phyloP scores from a whole-genome alignment of 2,329 filamentous ascomycete species.

The Nigrospora osmanthi region DNA sequence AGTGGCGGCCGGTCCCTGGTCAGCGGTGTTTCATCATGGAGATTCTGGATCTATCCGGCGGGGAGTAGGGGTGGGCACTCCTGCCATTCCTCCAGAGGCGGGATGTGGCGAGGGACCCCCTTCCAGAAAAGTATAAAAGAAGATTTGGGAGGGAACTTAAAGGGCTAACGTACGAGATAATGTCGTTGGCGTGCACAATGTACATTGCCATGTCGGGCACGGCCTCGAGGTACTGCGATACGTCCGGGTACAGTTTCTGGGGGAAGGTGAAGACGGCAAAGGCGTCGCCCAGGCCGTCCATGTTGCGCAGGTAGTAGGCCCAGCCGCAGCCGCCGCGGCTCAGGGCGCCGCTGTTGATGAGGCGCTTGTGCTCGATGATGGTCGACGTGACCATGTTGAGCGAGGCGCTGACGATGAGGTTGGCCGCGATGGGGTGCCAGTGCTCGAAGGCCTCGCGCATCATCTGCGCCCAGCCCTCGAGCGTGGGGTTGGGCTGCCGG shows the following conservation, averaged over 20 bases:
- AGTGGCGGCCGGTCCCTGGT: not conserved
- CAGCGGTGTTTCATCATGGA: no score
- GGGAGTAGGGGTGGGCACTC: no score
- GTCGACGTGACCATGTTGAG: conserved; percentile 21
- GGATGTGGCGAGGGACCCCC: no score
- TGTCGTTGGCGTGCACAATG: conserved; percentile 17
- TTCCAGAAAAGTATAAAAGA: no score
- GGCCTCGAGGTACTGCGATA: conserved; percentile 16
- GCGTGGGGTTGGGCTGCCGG: conserved; percentile 10
- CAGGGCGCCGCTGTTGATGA: conserved; percentile 10
- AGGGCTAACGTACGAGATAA: conserved; percentile 15
- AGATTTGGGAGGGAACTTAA: no score
- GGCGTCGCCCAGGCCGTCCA: conserved; percentile 15
- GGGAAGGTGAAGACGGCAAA: conserved; percentile 20
- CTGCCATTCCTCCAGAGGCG: no score
- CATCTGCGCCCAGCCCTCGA: conserved; percentile 13
- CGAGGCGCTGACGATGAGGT: conserved; percentile 17
- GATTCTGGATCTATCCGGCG: no score
- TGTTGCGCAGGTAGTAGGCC: conserved; percentile 18
- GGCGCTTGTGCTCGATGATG: conserved; percentile 13
- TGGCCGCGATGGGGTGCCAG: conserved; percentile 17
- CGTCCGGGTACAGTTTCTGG: conserved; percentile 13
- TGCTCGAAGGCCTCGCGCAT: conserved; percentile 11
- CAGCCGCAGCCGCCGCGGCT: conserved; percentile 12
- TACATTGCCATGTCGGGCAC: conserved; percentile 18